phyloP scores from a whole-genome alignment of 768 basidiomycete species.

The Agaricus sinodeliciosus region DNA sequence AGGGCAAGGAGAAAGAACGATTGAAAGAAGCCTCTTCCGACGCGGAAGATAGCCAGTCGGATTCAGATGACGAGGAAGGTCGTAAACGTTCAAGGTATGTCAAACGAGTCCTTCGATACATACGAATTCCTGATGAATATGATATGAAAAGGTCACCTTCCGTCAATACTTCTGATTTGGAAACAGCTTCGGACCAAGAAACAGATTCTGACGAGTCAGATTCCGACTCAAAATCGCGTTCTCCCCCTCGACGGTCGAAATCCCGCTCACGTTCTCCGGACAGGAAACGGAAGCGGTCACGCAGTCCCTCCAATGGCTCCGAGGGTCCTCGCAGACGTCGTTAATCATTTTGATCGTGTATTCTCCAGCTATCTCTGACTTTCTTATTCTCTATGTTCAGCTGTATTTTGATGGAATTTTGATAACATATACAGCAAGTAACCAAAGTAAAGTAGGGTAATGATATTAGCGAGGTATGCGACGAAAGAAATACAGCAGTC shows the following conservation, averaged over 20 bases:
- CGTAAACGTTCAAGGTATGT: conserved; percentile 7
- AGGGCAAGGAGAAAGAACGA: conserved; percentile 75
- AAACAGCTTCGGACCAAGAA: conserved; percentile 19
- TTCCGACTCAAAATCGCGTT: conserved; percentile 21
- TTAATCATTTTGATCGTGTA: neutral
- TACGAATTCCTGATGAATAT: neutral
- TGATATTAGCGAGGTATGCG: conserved; percentile 5
- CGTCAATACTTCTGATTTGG: no score
- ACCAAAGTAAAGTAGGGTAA: neutral
- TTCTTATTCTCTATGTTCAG: neutral
- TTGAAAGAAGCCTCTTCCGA: conserved; percentile 27
- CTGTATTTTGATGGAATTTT: neutral
- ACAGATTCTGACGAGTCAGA: conserved; percentile 36
- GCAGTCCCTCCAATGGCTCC: conserved; percentile 7
- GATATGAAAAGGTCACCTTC: no score
- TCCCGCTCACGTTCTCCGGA: conserved; percentile 12
- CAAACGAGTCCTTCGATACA: neutral
- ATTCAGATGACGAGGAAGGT: neutral
- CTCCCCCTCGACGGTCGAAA: conserved; percentile 32
- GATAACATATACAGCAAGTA: neutral
- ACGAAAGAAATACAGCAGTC: conserved; percentile 2
- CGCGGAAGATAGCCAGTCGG: conserved; percentile 22
- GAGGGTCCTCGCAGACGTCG: conserved; percentile 3
- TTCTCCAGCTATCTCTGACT: neutral
- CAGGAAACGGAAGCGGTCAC: conserved; percentile 14